These are phyloP conservation scores for Xerocomellus amylosporus DNA, from an alignment of 768 basidiomycete genomes.

Conservation along the genomic window DNA sequence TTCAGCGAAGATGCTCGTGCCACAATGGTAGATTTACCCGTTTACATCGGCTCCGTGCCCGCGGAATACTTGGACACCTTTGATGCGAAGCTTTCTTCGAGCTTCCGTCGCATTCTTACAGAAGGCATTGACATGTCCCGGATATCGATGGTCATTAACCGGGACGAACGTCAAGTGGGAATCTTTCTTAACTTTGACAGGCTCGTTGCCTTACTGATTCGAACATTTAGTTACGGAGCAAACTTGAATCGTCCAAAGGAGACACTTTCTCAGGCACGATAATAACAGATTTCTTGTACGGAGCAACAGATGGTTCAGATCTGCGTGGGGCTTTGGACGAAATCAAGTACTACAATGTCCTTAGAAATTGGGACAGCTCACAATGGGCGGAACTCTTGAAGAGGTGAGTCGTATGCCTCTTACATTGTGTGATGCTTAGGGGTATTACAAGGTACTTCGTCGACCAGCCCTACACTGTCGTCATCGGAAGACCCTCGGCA, in stretches of 20 bases:
- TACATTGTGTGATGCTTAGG: constrained; percentile 9
- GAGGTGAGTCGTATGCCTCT: constrained; percentile 48
- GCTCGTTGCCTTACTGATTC: constrained; percentile 1
- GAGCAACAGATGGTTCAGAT: constrained; percentile 76
- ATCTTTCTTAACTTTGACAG: background rate
- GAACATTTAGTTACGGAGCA: constrained; percentile 67
- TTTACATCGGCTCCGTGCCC: constrained; percentile 84
- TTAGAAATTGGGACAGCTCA: constrained; percentile 68
- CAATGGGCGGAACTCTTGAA: constrained; percentile 78
- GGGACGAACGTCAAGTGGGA: constrained; percentile 82
- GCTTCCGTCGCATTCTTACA: constrained; percentile 63
- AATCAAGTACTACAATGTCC: constrained; percentile 61
- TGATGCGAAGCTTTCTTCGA: constrained; percentile 60
- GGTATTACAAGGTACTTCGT: constrained; percentile 65
- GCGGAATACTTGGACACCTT: constrained; percentile 74
- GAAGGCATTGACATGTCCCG: constrained; percentile 88
- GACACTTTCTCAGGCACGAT: constrained; percentile 74
- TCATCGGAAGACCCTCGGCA: constrained; percentile 88
- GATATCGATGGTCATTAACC: constrained; percentile 80
- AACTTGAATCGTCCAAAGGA: constrained; percentile 77
- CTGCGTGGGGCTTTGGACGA: constrained; percentile 73
- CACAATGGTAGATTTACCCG: constrained; percentile 65
- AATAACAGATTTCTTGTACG: constrained; percentile 86
- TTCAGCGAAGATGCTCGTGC: constrained; percentile 77
- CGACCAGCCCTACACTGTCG: constrained; percentile 66